Evolutionary conservation across 1,284 basidiomycete species (phyloP).

Genomic region (Naganishia sp.): DNA sequence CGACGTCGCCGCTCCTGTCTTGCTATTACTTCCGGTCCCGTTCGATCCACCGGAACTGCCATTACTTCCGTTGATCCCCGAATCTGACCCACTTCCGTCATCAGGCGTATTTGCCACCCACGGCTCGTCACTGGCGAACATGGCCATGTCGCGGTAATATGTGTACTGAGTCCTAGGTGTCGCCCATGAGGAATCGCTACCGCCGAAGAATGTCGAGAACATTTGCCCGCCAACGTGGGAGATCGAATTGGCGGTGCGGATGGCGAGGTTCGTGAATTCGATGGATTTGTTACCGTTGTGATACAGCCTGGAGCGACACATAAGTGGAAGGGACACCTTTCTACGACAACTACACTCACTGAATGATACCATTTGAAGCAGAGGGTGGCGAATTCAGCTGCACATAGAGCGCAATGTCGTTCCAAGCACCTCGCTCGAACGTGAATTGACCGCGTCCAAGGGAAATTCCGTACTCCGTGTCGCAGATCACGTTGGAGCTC

Average conservation of each 20-base stretch:
- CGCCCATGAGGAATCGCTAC: slow-evolving; percentile 49
- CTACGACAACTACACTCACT: slow-evolving; percentile 13
- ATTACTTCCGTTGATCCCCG: neutral
- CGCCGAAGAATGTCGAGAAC: slow-evolving; percentile 53
- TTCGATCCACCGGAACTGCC: neutral
- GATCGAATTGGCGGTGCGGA: slow-evolving; percentile 44
- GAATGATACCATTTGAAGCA: slow-evolving; percentile 46
- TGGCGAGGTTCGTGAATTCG: slow-evolving; percentile 45
- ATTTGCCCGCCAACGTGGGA: slow-evolving; percentile 46
- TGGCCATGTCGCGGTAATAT: slow-evolving; percentile 49
- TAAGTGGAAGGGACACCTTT: too few species aligned
- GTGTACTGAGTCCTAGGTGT: slow-evolving; percentile 48
- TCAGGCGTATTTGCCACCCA: too few species aligned
- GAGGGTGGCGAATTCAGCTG: slow-evolving; percentile 48
- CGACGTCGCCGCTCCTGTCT: neutral
- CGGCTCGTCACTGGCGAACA: slow-evolving; percentile 13
- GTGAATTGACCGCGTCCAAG: slow-evolving; percentile 50
- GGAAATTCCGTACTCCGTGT: slow-evolving; percentile 53
- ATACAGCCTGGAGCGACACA: slow-evolving; percentile 40
- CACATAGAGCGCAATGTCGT: slow-evolving; percentile 49
- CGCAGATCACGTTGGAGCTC: slow-evolving; percentile 45
- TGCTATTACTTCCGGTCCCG: neutral
- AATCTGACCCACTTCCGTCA: neutral
- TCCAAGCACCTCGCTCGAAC: slow-evolving; percentile 44
- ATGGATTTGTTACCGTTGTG: slow-evolving; percentile 50